Base-by-base conservation (phyloP, 2,329 filamentous ascomycete species). In the Sporothrix brunneoviolacea region DNA sequence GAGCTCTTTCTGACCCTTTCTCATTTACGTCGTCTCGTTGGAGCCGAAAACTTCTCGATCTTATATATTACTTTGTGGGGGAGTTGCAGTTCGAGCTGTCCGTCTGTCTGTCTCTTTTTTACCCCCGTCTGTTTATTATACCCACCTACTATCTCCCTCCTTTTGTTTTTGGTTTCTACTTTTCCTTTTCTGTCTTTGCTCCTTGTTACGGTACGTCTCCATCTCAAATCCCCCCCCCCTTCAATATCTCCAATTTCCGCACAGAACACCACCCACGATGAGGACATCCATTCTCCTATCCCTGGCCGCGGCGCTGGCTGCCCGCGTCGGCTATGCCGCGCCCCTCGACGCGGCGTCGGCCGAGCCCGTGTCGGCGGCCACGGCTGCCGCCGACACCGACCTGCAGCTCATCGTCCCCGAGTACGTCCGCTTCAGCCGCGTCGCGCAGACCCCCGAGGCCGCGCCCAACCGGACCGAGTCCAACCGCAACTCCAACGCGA, bases 401-500 rank as follows among this genome's bases (percentile, higher is more conserved):
- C 19, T 48, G 3, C 19, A 33, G 37, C 28, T 41, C 8, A 9
- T 48, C 8, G 15, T 21, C 15, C 37, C 37, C 9, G 46, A 35
- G 9, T 19, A 24, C 12, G 19, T 33, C 13, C 37, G 46, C 13
- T 33, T 24, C 24, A 5, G 24, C 10, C 6, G 24, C 24, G 24
- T 5, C 10, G 24, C 10, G 6, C 24, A 9, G 6, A 18, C 44
- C 10, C 12, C 43, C n/a, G 22, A 12, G n/a, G 4, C 33, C 1
- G 4, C 43, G 7, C 16, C 43, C 33, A 8, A n/a, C 22, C 12
- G 8, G 22, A 3, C 3, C 47, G n/a, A 16, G n/a, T 3, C 27
- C 18, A 24, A 39, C 42, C 30, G 22, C 49, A 47, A 50, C 35
- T 16, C 22, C 41, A 46, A 53, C 40, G 40, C 41, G 4, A 48